A percentile compares a stretch with the other conserved stretches of the same genome.
Evolutionary conservation across 176 grass and related monocot genomes (phyloP).

Genomic region (Oryza longistaminata): DNA sequence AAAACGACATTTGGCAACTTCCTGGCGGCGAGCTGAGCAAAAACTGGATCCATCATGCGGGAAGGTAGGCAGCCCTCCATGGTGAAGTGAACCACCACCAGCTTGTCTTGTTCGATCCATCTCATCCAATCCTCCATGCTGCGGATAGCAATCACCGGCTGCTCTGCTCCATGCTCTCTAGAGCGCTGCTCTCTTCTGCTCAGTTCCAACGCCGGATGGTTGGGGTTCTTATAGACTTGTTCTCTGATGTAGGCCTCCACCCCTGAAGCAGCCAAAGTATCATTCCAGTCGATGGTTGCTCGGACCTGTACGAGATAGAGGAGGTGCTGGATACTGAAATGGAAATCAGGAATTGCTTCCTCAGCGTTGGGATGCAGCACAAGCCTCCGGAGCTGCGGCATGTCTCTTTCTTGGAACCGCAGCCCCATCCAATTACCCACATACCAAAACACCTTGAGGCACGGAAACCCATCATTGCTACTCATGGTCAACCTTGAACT

Average conservation of each 20-base stretch:
- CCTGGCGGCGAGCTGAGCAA: conserved; percentile 10
- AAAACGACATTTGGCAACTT: not conserved
- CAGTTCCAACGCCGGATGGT: not conserved
- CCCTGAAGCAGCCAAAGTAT: not conserved
- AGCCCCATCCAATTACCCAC: not conserved
- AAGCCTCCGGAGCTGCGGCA: conserved; percentile 30
- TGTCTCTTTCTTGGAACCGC: not conserved
- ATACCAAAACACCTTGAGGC: not conserved
- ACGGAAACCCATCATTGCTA: not conserved
- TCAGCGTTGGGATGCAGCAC: not conserved
- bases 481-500: not conserved
- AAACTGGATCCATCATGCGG: conserved; percentile 27
- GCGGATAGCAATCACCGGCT: conserved; percentile 36
- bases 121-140: conserved; percentile 35
- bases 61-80: conserved; percentile 12
- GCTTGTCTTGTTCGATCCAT: conserved; percentile 38
- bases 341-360: not conserved
- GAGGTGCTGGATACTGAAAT: not conserved
- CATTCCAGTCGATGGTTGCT: not conserved
- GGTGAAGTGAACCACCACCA: conserved; percentile 44
- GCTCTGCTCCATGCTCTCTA: not conserved
- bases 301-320: not conserved
- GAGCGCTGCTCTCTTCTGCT: not conserved
- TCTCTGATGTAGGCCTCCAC: not conserved
- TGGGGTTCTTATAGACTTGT: conserved; percentile 23